Evolutionary conservation across 176 grass and related monocot species (phyloP).

Genomic region (Microstegium vimineum): DNA sequence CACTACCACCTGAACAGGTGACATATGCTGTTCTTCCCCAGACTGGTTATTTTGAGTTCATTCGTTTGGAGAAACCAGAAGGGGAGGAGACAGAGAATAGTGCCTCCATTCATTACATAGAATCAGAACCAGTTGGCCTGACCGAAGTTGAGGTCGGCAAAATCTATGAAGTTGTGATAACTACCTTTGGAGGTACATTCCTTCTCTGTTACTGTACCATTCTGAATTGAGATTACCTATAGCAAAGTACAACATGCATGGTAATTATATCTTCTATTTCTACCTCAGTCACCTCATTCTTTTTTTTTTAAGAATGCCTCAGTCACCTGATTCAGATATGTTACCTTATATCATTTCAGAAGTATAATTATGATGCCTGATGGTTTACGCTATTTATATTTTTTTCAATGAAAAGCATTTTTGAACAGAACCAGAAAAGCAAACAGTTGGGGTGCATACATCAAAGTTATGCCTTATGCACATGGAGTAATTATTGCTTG

Average conservation of each 20-base stretch:
- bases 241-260: neutral
- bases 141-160: constrained; percentile 81
- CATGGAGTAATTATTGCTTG: constrained; percentile 34
- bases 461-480: constrained; percentile 19
- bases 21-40: constrained; percentile 82
- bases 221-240: constrained; percentile 18
- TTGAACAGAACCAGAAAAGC: constrained; percentile 13
- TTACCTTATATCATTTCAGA: constrained; percentile 8
- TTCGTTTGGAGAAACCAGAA: constrained; percentile 70
- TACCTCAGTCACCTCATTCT: no score
- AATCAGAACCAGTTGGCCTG: constrained; percentile 78
- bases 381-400: neutral
- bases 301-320: no score
- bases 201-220: constrained; percentile 14
- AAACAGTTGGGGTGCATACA: neutral
- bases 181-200: constrained; percentile 72
- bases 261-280: neutral
- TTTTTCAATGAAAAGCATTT: constrained; percentile 12
- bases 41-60: constrained; percentile 91
- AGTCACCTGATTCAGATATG: constrained; percentile 8
- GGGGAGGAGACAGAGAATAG: constrained; percentile 52
- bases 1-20: constrained; percentile 57
- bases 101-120: constrained; percentile 67
- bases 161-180: constrained; percentile 83
- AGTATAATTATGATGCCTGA: neutral